phyloP scores from a whole-genome alignment of 208 protist genomes.

The Trichomonas vaginalis region DNA sequence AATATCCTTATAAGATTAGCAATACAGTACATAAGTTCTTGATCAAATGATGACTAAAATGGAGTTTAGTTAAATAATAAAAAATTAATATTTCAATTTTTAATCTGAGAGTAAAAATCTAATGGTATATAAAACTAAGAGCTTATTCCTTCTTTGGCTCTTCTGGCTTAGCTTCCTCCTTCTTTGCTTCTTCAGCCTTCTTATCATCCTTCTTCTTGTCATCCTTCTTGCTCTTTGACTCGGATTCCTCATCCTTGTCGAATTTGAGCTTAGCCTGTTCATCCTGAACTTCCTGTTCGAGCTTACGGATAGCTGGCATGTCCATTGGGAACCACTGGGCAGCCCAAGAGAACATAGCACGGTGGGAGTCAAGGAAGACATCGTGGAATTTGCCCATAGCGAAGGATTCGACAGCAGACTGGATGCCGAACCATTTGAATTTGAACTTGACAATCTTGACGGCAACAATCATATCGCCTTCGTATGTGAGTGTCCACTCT shows the following conservation, averaged over 20 bases:
- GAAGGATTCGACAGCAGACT: neutral
- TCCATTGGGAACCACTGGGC: neutral
- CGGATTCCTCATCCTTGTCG: neutral
- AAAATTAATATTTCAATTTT: no score
- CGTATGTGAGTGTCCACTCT: neutral
- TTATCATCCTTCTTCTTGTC: neutral
- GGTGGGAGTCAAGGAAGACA: constrained; percentile 6
- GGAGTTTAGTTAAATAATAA: no score
- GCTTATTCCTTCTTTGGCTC: no score
- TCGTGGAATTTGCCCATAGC: neutral
- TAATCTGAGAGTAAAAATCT: no score
- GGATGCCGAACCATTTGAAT: neutral
- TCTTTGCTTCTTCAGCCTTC: neutral
- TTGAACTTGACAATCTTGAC: neutral
- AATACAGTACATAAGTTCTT: no score
- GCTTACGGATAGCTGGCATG: neutral
- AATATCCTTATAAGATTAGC: no score
- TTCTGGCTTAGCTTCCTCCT: neutral
- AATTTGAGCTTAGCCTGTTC: neutral
- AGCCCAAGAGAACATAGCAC: neutral
- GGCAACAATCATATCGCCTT: neutral
- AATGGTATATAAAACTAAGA: no score
- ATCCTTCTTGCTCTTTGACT: neutral
- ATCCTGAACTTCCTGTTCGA: neutral
- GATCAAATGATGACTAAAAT: no score